Conservation (phyloP, 805 yeast species). For the Candida pini region DNA sequence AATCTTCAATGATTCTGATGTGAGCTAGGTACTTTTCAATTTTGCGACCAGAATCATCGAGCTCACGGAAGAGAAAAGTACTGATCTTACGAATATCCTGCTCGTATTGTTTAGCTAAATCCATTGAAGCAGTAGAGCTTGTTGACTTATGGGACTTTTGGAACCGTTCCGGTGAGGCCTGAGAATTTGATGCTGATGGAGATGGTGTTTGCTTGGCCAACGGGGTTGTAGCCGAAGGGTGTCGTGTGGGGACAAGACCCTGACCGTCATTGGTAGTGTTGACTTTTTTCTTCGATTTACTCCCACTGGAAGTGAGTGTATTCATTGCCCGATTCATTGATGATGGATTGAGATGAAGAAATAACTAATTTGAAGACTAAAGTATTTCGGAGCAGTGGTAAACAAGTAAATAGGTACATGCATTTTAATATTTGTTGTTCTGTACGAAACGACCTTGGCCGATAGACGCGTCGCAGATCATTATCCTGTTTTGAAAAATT, state of each 20-base stretch:
- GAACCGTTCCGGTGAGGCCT: not conserved
- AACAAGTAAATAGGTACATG: too few species aligned
- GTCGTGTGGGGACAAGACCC: not conserved
- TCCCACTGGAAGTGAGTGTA: not conserved
- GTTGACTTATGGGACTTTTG: constrained; percentile 11
- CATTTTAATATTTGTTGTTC: too few species aligned
- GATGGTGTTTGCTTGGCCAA: not conserved
- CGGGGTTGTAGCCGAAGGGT: not conserved
- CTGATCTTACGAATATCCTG: constrained; percentile 45
- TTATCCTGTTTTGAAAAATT: too few species aligned
- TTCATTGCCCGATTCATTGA: not conserved
- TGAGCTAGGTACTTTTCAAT: constrained; percentile 69
- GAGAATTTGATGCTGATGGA: not conserved
- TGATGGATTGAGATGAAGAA: too few species aligned
- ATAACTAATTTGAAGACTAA: too few species aligned
- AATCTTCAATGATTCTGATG: constrained; percentile 67
- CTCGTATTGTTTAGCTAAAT: constrained; percentile 54
- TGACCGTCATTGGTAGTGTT: not conserved
- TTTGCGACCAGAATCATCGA: constrained; percentile 36
- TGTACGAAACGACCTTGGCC: too few species aligned
- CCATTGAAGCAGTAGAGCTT: constrained; percentile 22
- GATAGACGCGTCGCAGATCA: too few species aligned
- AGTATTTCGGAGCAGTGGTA: too few species aligned
- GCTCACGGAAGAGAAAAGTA: constrained; percentile 43
- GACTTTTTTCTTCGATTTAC: not conserved